Conservation (phyloP, 129 eudicot species). For the Tanacetum coccineum region DNA sequence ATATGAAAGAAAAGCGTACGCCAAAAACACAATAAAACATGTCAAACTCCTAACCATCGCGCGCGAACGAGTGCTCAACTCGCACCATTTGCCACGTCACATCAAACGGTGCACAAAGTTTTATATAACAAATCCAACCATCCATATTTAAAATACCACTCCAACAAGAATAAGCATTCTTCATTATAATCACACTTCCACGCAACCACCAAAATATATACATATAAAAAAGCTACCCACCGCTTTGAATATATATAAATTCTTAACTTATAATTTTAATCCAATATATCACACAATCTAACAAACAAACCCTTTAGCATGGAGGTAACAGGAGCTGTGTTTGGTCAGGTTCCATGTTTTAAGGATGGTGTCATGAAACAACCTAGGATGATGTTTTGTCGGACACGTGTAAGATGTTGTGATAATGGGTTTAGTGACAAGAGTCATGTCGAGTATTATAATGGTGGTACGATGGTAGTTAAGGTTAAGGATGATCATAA, state of each 20-base stretch:
- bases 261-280: no score
- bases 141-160: neutral
- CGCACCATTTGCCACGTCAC: constrained; percentile 39
- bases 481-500: no score
- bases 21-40: constrained; percentile 33
- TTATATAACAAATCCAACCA: constrained; percentile 19
- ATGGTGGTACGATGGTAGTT: no score
- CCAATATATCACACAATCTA: neutral
- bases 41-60: constrained; percentile 39
- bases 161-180: neutral
- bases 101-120: constrained; percentile 2
- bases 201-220: neutral
- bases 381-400: no score
- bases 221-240: no score
- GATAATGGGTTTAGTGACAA: constrained; percentile 44
- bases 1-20: constrained; percentile 29
- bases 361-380: no score
- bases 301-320: constrained; percentile 9
- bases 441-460: no score
- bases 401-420: no score
- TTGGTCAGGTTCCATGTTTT: constrained; percentile 28
- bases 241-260: no score
- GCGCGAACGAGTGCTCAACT: constrained; percentile 36
- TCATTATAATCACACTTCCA: neutral
- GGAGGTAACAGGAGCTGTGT: constrained; percentile 46